Percentiles rank a stretch among this genome's conserved stretches.
Evolutionary conservation across 129 eudicot genomes (phyloP).

Genomic region (Helichrysum umbraculigerum): DNA sequence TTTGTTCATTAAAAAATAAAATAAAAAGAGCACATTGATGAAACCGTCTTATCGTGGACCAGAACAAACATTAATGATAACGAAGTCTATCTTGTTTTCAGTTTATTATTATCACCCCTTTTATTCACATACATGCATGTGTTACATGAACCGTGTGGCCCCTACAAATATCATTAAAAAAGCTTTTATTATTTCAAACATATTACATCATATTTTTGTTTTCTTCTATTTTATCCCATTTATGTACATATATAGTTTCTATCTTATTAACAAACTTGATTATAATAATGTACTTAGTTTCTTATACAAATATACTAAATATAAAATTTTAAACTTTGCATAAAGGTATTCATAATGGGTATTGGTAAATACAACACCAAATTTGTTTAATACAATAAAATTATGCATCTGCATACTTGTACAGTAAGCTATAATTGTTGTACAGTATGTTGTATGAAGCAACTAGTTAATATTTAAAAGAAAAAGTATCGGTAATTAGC

Average conservation of each 20-base stretch:
- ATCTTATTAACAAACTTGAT: too few relatives aligned
- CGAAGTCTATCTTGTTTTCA: slow-evolving; percentile 31
- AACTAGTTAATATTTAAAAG: too few relatives aligned
- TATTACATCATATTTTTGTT: not conserved
- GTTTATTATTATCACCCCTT: not conserved
- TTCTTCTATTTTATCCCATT: not conserved
- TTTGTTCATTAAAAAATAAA: not conserved
- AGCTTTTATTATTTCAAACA: not conserved
- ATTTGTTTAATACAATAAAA: too few relatives aligned
- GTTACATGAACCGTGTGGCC: slow-evolving; percentile 5
- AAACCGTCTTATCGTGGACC: slow-evolving; percentile 11
- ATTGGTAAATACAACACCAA: too few relatives aligned
- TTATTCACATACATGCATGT: slow-evolving; percentile 11
- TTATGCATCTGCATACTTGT: too few relatives aligned
- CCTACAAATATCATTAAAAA: not conserved
- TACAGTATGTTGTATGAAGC: too few relatives aligned
- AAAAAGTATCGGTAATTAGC: too few relatives aligned
- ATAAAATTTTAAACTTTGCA: too few relatives aligned
- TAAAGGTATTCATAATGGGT: too few relatives aligned
- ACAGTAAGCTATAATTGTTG: too few relatives aligned
- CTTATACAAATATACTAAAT: too few relatives aligned
- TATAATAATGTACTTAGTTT: too few relatives aligned
- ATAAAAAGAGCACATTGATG: not conserved
- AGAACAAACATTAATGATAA: slow-evolving; percentile 27
- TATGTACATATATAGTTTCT: not conserved